Conservation (phyloP, 352 stramenopile species). For the Salisapilia sapeloensis region DNA sequence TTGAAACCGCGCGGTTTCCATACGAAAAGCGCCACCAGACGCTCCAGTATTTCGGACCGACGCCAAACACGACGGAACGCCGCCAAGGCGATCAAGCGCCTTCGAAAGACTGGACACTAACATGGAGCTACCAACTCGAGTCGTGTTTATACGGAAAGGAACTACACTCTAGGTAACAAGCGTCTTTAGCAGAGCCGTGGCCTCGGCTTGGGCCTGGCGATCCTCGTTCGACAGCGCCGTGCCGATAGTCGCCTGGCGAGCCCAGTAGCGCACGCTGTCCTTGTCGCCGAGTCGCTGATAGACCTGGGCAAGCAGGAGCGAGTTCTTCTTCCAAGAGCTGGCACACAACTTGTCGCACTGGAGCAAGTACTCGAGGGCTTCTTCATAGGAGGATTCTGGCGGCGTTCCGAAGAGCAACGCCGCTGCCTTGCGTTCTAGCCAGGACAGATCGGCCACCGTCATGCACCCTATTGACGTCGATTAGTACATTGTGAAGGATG, state of each 20-base stretch:
- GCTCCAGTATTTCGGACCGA: too few species aligned
- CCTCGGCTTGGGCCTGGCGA: slow-evolving; percentile 46
- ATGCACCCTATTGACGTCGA: slow-evolving; percentile 30
- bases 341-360: slow-evolving; percentile 59
- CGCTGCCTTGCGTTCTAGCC: slow-evolving; percentile 72
- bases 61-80: too few species aligned
- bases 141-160: too few species aligned
- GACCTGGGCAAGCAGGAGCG: slow-evolving; percentile 61
- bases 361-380: slow-evolving; percentile 56
- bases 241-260: slow-evolving; percentile 44
- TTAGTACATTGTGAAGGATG: neutral
- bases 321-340: slow-evolving; percentile 74
- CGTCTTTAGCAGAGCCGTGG: slow-evolving; percentile 43
- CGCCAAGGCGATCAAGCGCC: too few species aligned
- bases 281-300: slow-evolving; percentile 69
- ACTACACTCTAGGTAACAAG: slow-evolving; percentile 9
- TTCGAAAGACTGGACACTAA: too few species aligned
- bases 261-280: slow-evolving; percentile 46
- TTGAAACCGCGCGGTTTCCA: too few species aligned
- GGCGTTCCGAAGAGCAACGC: slow-evolving; percentile 67
- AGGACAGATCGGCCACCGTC: slow-evolving; percentile 67
- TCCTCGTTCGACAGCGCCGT: slow-evolving; percentile 44
- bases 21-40: too few species aligned
- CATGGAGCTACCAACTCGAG: too few species aligned
- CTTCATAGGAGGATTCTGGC: slow-evolving; percentile 65